Base-by-base conservation (phyloP, 1,284 basidiomycete genomes). In the Ceratobasidium sp. region DNA sequence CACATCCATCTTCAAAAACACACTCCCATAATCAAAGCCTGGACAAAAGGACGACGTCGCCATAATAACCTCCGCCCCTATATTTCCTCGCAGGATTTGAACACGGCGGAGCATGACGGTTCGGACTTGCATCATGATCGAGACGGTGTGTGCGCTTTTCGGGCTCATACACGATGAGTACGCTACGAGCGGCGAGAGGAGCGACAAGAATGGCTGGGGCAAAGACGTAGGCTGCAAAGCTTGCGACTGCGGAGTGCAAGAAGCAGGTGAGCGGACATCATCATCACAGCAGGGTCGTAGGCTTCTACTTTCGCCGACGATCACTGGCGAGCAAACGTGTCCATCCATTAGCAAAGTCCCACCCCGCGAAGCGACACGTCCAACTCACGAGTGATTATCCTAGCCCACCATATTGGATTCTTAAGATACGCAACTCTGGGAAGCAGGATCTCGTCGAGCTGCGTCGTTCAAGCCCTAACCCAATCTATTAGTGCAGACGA, bases 361-460 rank as follows among this genome's bases (percentile, higher is more conserved):
- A 71, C n/a, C 44, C 62, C 41, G 69, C 26, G 28, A 38, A 18
- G 50, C 14, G 64, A 62, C n/a, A 43, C 11, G 41, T 26, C 16
- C 26, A 46, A 90, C 95, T 83, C 81, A 98, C 96, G 87, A 18
- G 94, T 97, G 41, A 89, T 85, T 86, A 98, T 98, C 57, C 97
- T 98, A 3, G 92, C 92, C 98, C 97, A 99, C 97, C 98, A 99
- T 78, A 98, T 92, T 38, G 95, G 94, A 84, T 95, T 99, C 77
- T 87, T 89, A 63, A 99, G 85, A 82, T 99, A 99, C 21, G 92
- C 82, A 76, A 91, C 85, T 83, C 30, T 82, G 83, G 77, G 89
- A 89, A 62, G 83, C 81, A 38, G 82, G 83, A 72, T 81, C 85
- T 70, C 85, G 83, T 76, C 86, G 83, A 9, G 88, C 88, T 61